Evolutionary conservation across 306 rosid genomes (phyloP), one percentile per base, ranked within the genome.

Genomic region (Vigna unguiculata): DNA sequence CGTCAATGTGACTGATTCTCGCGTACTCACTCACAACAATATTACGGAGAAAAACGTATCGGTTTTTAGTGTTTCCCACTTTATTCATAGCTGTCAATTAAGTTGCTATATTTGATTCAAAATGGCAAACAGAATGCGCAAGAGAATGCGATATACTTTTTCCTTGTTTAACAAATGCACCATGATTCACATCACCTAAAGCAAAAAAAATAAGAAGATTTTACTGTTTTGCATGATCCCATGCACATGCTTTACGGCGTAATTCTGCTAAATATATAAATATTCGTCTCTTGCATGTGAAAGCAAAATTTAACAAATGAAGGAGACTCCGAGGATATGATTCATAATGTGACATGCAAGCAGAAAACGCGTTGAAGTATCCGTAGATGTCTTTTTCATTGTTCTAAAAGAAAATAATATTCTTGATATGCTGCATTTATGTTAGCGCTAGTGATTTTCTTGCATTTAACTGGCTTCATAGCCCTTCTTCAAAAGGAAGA

Each of bases 401-500:
- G 43, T 70, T 17, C 54, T 34, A 46, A 16, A 24, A 57, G 59
- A 69, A 69, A 55, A 70, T 62, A 62, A 55, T 55, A 64, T 25
- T 77, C 41, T 59, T 30, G 34, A 51, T 30, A 28, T 71, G 41
- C 69, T 70, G 30, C 52, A 63, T 75, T 70, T 67, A 80, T 74
- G 70, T 45, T 76, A 22, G 15, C 51, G 53, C 69, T 58, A 76
- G 60, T 70, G 22, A 64, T 48, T 62, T 15, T 28, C 75, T 61
- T 46, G 75, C 78, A 66, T 47, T 52, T 7, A 59, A 83, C 74
- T 48, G 75, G 53, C 54, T 83, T 49, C 60, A 49, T 80, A 79
- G 79, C 84, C 84, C 72, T 79, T 73, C 80, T 69, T 69, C 81
- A 72, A 83, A 77, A 51, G 83, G 78, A 84, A 84, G 83, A 77